Percentiles rank a stretch among this genome's conserved stretches.
These are phyloP conservation scores for Ophiocordyceps camponoti-leonardi DNA, from an alignment of 2,329 filamentous ascomycete species.

Conservation along the genomic window DNA sequence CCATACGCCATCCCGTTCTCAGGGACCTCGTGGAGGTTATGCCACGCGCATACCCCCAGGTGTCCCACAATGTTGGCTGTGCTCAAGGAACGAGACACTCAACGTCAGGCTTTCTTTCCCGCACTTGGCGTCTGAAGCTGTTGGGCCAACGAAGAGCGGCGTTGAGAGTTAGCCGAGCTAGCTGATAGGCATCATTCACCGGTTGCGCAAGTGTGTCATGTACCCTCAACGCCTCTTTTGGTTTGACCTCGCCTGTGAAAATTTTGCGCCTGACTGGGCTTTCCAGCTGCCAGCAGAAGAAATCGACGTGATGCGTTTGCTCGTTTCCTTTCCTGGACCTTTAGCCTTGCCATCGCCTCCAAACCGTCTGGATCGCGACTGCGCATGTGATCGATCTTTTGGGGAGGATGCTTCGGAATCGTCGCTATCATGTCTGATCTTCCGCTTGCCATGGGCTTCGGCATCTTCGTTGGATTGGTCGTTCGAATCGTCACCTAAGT, in stretches of 20 bases:
- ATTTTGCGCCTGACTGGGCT: no score
- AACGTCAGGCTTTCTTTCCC: neutral
- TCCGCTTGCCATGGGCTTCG: conserved; percentile 9
- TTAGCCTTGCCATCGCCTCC: conserved; percentile 17
- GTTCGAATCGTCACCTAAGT: conserved; percentile 9
- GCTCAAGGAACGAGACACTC: neutral
- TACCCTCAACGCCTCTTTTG: neutral
- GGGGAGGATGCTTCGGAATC: conserved; percentile 4
- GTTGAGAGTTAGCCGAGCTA: neutral
- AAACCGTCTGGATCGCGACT: conserved; percentile 11
- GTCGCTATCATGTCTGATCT: conserved; percentile 10
- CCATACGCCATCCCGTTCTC: neutral
- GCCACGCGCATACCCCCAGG: no score
- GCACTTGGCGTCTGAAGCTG: neutral
- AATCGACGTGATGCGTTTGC: conserved; percentile 44
- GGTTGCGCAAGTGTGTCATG: neutral
- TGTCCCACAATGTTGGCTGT: neutral
- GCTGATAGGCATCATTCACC: neutral
- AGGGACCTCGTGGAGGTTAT: neutral
- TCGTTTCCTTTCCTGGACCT: conserved; percentile 42
- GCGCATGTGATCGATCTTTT: conserved; percentile 15
- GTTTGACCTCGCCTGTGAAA: neutral
- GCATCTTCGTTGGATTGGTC: conserved; percentile 10
- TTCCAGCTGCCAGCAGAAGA: conserved; percentile 21
- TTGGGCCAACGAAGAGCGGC: neutral